Percentiles rank a stretch among this genome's conserved stretches.
phyloP scores from a whole-genome alignment of 208 protist species.

The Spongospora subterranea region DNA sequence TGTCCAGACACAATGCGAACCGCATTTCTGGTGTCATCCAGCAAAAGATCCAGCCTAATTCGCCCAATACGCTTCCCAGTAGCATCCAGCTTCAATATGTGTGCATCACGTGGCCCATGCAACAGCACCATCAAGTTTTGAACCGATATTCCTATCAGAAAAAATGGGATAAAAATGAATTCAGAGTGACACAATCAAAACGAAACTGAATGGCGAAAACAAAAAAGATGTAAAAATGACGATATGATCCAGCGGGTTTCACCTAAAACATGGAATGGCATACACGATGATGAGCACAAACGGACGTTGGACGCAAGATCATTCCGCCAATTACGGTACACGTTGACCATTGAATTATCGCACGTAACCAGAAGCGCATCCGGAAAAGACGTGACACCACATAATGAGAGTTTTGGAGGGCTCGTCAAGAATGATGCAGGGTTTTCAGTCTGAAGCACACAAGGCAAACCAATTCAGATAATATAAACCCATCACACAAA shows the following conservation, averaged over 20 bases:
- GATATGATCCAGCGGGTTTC: too few relatives aligned
- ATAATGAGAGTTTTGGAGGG: background rate
- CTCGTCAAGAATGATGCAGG: too few relatives aligned
- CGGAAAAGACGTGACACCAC: background rate
- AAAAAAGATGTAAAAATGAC: background rate
- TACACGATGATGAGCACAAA: background rate
- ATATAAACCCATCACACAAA: too few relatives aligned
- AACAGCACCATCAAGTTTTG: background rate
- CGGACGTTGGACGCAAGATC: background rate
- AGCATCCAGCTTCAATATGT: background rate
- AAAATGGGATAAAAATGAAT: background rate
- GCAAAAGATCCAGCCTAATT: background rate
- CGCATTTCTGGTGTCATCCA: background rate
- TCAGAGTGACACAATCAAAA: background rate
- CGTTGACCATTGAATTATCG: background rate
- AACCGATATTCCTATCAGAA: background rate
- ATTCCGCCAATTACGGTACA: background rate
- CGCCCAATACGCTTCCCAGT: background rate
- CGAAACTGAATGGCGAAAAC: background rate
- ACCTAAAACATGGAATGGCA: background rate
- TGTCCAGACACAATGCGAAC: background rate
- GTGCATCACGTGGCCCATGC: constrained; percentile 8
- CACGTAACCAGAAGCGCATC: background rate
- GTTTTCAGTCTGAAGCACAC: too few relatives aligned
- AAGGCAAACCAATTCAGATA: too few relatives aligned